Conservation (phyloP, 352 stramenopile genomes). For the Pseudoperonospora humuli region DNA sequence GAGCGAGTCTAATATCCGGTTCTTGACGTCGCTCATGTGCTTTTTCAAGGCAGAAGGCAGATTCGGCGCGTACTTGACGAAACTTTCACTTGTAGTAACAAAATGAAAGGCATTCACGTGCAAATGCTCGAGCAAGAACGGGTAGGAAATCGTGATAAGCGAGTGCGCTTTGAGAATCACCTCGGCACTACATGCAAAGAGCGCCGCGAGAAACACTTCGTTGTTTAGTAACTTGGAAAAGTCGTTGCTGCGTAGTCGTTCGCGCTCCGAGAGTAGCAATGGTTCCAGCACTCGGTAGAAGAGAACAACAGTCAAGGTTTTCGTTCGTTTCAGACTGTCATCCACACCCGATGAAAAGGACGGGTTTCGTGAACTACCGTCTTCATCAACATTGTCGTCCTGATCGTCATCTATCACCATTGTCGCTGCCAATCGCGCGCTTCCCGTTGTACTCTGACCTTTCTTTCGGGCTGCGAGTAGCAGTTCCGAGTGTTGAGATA, state of each 20-base stretch:
- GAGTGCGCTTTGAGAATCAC: slow-evolving; percentile 80
- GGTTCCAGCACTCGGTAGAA: slow-evolving; percentile 81
- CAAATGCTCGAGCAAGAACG: slow-evolving; percentile 64
- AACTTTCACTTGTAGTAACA: slow-evolving; percentile 80
- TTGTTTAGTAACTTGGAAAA: slow-evolving; percentile 79
- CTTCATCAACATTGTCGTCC: slow-evolving; percentile 14
- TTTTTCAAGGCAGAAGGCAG: slow-evolving; percentile 72
- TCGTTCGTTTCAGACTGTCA: slow-evolving; percentile 66
- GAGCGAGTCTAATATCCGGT: slow-evolving; percentile 73
- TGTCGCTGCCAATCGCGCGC: slow-evolving; percentile 6
- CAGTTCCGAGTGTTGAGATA: slow-evolving; percentile 43
- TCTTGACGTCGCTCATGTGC: slow-evolving; percentile 81
- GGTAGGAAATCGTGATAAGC: slow-evolving; percentile 80
- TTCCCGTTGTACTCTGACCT: slow-evolving; percentile 7
- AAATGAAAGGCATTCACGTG: slow-evolving; percentile 83
- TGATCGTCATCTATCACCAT: slow-evolving; percentile 17
- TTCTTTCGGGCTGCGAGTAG: slow-evolving; percentile 33
- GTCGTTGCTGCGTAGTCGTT: slow-evolving; percentile 58
- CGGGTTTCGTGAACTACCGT: slow-evolving; percentile 8
- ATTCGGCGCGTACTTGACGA: slow-evolving; percentile 73
- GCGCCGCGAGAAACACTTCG: slow-evolving; percentile 61
- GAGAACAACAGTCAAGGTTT: slow-evolving; percentile 52
- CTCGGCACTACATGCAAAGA: slow-evolving; percentile 81
- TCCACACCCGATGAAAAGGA: slow-evolving; percentile 42
- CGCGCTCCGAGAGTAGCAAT: slow-evolving; percentile 57